Evolutionary conservation across 2,329 filamentous ascomycete species (phyloP), one percentile per base, ranked within the genome.

Genomic region (Pseudogymnoascus sp.): DNA sequence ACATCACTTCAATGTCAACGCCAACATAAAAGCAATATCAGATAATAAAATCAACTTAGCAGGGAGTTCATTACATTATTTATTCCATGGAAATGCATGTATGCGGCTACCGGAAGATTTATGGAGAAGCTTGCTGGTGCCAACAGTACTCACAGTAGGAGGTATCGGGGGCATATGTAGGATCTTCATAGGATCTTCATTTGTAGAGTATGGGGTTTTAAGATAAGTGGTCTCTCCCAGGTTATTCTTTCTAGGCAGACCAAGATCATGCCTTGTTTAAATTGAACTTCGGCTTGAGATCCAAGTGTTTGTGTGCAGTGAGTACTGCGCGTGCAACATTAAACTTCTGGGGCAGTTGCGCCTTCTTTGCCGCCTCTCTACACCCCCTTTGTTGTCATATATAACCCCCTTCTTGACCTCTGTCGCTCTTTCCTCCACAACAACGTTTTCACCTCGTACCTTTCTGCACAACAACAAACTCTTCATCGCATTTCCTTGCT

Each of bases 381-480:
- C 25, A 15, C 45, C 10, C 12, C 45, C 45, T 55, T 48, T 33
- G 45, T 55, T 55, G 27, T 33, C 27, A n/a, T 15, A 15, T 10
- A 55, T 18, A 55, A 12, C n/a, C 27, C 42, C 45, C 45, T 8
- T 55, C 45, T 52, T 52, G 27, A 13, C 45, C 12, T 27, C n/a
- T 4, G 45, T 33, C 45, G 45, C 45, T n/a, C 45, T 55, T 55
- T 6, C 45, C 45, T 29, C 45, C n/a, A 55, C 45, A 55, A 33
- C 45, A 55, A 33, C 29, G 2, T 12, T 55, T 10, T 18, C 6
- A 33, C 27, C 33, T 55, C n/a, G 45, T 29, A 55, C 45, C 45
- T 55, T 52, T 55, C 45, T 55, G 27, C 27, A 55, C 27, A 55
- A 55, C 45, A 55, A 55, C 27, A 33, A 33, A 55, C 45, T 55